These are phyloP conservation scores for Claviceps sp. DNA, from an alignment of 2,329 filamentous ascomycete species.

Conservation along the genomic window DNA sequence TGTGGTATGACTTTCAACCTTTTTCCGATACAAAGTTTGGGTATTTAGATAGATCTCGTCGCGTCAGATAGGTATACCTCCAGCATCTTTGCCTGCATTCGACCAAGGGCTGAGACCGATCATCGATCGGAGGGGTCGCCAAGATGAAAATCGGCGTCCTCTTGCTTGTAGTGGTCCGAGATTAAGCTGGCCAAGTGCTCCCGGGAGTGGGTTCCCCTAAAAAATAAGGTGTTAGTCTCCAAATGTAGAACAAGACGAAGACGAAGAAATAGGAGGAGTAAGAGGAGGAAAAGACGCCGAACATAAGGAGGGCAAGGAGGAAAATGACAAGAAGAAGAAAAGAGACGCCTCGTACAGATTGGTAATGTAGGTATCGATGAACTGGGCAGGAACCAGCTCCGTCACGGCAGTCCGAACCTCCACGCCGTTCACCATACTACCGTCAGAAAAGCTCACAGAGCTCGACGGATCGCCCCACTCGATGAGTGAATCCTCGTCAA, in stretches of 20 bases:
- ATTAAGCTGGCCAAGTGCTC: constrained; percentile 63
- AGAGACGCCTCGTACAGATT: constrained; percentile 40
- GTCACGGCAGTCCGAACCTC: constrained; percentile 68
- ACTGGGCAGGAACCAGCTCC: constrained; percentile 67
- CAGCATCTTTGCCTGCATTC: background rate
- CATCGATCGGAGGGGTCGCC: constrained; percentile 22
- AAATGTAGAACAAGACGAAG: background rate
- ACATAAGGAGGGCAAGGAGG: background rate
- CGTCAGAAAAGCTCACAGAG: constrained; percentile 66
- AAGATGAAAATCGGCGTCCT: constrained; percentile 52
- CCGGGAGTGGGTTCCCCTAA: constrained; percentile 51
- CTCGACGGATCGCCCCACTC: constrained; percentile 75
- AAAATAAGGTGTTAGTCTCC: background rate
- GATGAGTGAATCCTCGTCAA: constrained; percentile 67
- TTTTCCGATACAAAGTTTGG: background rate
- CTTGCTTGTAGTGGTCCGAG: constrained; percentile 60
- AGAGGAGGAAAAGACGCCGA: background rate
- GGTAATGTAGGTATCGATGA: constrained; percentile 72
- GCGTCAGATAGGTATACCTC: background rate
- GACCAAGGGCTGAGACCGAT: background rate
- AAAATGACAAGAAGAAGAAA: background rate
- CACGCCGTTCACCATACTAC: constrained; percentile 62
- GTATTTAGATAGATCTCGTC: background rate
- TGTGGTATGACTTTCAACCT: background rate
- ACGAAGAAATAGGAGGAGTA: background rate